phyloP scores from a whole-genome alignment of 2,329 filamentous ascomycete genomes.

The Dactylellina drechsleri region DNA sequence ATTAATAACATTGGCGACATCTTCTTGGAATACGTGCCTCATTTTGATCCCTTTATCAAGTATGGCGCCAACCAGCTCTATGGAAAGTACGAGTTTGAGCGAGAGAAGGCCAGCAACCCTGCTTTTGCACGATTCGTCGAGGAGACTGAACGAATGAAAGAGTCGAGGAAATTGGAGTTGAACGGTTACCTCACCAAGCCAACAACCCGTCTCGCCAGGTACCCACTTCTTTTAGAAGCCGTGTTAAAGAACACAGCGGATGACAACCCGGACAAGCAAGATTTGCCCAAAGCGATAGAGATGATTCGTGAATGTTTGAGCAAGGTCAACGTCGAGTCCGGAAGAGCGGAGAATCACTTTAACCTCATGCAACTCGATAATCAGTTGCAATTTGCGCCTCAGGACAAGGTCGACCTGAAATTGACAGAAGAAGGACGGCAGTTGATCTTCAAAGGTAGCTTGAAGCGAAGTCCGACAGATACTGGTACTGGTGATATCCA shows the following conservation, averaged over 20 bases:
- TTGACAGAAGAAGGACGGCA: constrained; percentile 92
- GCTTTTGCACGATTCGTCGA: constrained; percentile 92
- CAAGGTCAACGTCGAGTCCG: constrained; percentile 91
- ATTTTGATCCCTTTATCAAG: constrained; percentile 94
- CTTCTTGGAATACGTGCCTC: constrained; percentile 88
- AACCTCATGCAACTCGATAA: constrained; percentile 92
- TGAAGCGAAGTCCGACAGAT: constrained; percentile 86
- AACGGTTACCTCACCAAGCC: constrained; percentile 98
- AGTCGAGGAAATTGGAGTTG: constrained; percentile 93
- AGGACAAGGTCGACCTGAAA: constrained; percentile 91
- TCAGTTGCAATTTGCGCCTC: constrained; percentile 87
- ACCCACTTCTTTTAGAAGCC: constrained; percentile 89
- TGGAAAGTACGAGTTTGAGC: constrained; percentile 97
- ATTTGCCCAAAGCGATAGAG: constrained; percentile 87
- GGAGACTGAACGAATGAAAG: constrained; percentile 93
- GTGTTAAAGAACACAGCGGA: constrained; percentile 91
- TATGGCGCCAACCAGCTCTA: constrained; percentile 96
- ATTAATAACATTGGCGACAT: constrained; percentile 92
- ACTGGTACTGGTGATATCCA: constrained; percentile 74
- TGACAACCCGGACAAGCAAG: constrained; percentile 86
- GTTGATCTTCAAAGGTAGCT: constrained; percentile 88
- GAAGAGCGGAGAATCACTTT: constrained; percentile 97
- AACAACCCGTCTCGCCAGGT: constrained; percentile 91
- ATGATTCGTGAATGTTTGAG: constrained; percentile 87
- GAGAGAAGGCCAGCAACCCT: constrained; percentile 86